Evolutionary conservation across 805 yeast species (phyloP), one percentile per base, ranked within the genome.

Genomic region (Nakazawaea pomicola): DNA sequence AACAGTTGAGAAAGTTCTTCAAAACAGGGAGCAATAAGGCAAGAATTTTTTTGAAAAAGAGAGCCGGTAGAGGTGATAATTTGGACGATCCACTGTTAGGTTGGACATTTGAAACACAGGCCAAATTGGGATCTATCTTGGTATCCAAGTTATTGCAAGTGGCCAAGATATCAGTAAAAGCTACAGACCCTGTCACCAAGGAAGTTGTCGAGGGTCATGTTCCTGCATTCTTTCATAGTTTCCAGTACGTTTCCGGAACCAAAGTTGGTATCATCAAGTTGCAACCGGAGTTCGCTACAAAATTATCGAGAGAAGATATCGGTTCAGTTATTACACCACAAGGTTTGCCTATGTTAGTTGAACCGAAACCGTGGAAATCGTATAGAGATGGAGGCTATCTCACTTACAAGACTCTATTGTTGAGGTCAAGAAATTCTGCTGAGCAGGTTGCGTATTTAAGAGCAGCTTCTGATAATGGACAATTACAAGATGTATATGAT

Each of bases 141-240:
- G 70, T 85, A 10, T 78, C 95, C 2, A 67, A 83, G 50, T 61
- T 93, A 41, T 68, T 91, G 53, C 84, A 85, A 49, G 87, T 83
- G 18, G 95, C 97, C 3, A 83, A 78, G 52, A 83, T 91, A 10
- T 73, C 78, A 18, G 96, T 90, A 3, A 68, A 71, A 28, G 96
- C 90, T 34, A 69, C 64, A 1, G 96, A 91, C 56, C 97, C 97
- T 2, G 68, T 77, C 2, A 81, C 95, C 0, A 83, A 84, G 9
- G 62, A 76, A 39, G 57, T 58, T 1, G 82, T 85, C n/a, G 61
- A 62, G 24, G 95, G 90, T 16, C 67, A 73, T 29, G 91, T 89
- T 6, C 96, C 97, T 2, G 98, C 98, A 0, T 84, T 93, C 53
- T 80, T 79, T 46, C 98, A 93, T 55, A 76, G 88, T 4, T 90